phyloP scores from a whole-genome alignment of 441 rosid genomes.

The Capsella rubella region DNA sequence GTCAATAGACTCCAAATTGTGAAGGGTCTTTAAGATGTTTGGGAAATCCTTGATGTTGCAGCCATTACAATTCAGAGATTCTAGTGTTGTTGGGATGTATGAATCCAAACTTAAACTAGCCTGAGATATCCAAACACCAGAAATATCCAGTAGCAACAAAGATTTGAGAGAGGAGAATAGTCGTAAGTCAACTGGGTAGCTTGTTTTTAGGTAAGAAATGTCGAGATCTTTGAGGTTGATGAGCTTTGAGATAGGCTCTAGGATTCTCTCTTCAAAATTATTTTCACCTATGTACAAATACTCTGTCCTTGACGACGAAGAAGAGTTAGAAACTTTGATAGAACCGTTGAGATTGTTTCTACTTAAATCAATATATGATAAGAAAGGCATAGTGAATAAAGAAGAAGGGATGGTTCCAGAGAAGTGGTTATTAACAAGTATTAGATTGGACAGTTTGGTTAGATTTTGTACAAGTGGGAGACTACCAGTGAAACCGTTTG shows the following conservation, averaged over 20 bases:
- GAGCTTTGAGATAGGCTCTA: conserved; percentile 38
- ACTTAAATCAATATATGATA: background rate
- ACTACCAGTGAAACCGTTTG: no score
- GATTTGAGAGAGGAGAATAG: no score
- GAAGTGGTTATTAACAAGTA: no score
- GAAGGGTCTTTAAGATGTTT: background rate
- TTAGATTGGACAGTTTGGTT: no score
- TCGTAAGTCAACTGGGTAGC: background rate
- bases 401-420: no score
- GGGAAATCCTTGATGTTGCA: conserved; percentile 22
- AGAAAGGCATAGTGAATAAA: no score
- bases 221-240: background rate
- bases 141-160: background rate
- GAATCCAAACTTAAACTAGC: conserved; percentile 7
- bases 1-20: no score
- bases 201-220: conserved; percentile 11
- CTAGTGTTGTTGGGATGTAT: no score
- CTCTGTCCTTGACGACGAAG: background rate
- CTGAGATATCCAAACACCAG: background rate
- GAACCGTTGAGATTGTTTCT: background rate
- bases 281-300: accelerated
- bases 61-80: background rate
- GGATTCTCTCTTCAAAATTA: background rate
- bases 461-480: no score
- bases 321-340: background rate